Evolutionary conservation across 345 rosid genomes (phyloP).

Genomic region (Citrus cavaleriei): DNA sequence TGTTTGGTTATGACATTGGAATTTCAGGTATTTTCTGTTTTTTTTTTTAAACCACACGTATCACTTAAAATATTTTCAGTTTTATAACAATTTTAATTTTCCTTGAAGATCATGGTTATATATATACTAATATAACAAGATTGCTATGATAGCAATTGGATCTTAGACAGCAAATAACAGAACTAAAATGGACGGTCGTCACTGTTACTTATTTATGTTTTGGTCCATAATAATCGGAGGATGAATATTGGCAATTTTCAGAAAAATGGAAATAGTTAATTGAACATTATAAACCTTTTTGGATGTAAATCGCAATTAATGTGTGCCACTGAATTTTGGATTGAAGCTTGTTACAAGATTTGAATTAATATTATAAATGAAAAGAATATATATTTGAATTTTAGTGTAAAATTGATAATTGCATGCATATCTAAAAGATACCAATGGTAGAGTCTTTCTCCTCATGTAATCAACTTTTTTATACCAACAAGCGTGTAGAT

Average conservation of each 20-base stretch:
- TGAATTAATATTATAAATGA: background rate
- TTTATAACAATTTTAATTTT: background rate
- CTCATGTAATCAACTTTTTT: no score
- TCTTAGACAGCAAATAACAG: background rate
- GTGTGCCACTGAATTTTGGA: background rate
- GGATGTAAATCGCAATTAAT: no score
- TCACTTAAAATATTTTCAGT: background rate
- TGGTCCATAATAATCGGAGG: background rate
- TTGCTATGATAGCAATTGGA: background rate
- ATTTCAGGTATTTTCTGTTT: conserved; percentile 30
- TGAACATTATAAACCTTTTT: background rate
- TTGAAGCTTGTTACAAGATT: background rate
- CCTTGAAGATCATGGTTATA: background rate
- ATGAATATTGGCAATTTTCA: background rate
- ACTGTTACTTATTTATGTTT: background rate
- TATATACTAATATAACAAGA: background rate
- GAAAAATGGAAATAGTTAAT: background rate
- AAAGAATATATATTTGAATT: background rate
- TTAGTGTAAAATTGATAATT: background rate
- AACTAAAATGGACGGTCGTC: background rate
- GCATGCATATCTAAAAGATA: background rate
- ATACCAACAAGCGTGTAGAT: no score
- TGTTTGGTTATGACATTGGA: conserved; percentile 66
- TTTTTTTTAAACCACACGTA: background rate
- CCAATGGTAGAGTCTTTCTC: no score